These are phyloP conservation scores for Aureobasidium sp. DNA, from an alignment of 2,329 filamentous ascomycete genomes.

Conservation along the genomic window DNA sequence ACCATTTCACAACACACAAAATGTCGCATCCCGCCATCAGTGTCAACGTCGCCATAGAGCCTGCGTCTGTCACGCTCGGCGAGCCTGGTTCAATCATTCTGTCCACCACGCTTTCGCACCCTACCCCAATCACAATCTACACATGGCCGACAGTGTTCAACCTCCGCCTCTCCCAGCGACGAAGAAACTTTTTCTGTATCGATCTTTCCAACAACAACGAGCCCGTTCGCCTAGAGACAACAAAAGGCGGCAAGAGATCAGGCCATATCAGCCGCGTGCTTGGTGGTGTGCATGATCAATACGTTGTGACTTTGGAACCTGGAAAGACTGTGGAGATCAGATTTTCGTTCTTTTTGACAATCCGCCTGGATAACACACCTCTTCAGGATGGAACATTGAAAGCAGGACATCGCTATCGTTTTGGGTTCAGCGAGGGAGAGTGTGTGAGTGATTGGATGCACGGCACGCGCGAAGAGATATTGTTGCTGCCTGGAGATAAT, in stretches of 20 bases:
- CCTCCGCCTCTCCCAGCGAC: constrained; percentile 7
- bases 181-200: constrained; percentile 13
- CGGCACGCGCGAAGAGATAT: no score
- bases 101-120: constrained; percentile 18
- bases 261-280: background rate
- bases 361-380: no score
- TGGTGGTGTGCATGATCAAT: background rate
- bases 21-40: background rate
- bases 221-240: background rate
- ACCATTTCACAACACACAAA: no score
- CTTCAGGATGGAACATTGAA: no score
- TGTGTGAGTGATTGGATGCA: no score
- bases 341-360: no score
- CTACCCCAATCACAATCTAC: constrained; percentile 13
- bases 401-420: no score
- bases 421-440: no score
- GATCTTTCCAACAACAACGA: constrained; percentile 4
- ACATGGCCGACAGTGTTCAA: constrained; percentile 14
- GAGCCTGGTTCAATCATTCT: background rate
- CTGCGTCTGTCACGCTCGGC: background rate
- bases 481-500: no score
- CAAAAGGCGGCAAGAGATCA: background rate
- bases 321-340: no score
- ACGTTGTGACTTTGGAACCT: no score
- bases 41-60: background rate